A percentile compares a stretch with the other conserved stretches of the same genome.
Evolutionary conservation across 805 yeast species (phyloP).

Genomic region (Saccharomycopsis synnaedendra): DNA sequence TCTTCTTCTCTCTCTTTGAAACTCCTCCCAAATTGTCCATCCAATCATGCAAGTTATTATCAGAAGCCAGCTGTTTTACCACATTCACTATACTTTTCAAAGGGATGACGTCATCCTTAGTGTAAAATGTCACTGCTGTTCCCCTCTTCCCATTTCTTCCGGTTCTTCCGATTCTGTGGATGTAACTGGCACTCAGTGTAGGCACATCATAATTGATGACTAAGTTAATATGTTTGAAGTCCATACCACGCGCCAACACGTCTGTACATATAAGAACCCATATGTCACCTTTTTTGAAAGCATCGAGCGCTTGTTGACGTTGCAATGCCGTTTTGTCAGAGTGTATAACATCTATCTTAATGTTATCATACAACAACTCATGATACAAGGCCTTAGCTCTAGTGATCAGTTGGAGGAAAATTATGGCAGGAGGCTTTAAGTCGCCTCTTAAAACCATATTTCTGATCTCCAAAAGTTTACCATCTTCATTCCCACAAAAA

Average conservation of each 20-base stretch:
- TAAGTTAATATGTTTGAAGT: constrained; percentile 88
- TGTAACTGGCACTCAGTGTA: constrained; percentile 84
- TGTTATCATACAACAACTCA: constrained; percentile 80
- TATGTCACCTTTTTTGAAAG: constrained; percentile 79
- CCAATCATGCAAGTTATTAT: constrained; percentile 59
- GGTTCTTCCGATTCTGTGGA: constrained; percentile 96
- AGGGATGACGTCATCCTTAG: constrained; percentile 72
- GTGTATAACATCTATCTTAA: constrained; percentile 92
- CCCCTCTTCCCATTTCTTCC: constrained; percentile 92
- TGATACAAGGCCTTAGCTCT: constrained; percentile 94
- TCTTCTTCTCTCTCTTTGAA: constrained; percentile 48
- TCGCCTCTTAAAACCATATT: constrained; percentile 79
- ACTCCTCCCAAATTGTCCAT: constrained; percentile 62
- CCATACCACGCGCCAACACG: constrained; percentile 92
- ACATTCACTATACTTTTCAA: constrained; percentile 84
- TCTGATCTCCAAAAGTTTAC: constrained; percentile 85
- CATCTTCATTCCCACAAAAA: constrained; percentile 89
- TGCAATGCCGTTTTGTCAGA: constrained; percentile 87
- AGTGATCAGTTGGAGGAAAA: constrained; percentile 81
- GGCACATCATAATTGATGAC: constrained; percentile 97
- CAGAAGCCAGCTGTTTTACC: constrained; percentile 74
- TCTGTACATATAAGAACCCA: constrained; percentile 98
- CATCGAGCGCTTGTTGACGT: constrained; percentile 72
- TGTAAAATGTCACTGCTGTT: constrained; percentile 81
- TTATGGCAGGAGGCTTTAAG: constrained; percentile 84